Evolutionary conservation across 1,139 yeast genomes (phyloP).

Genomic region (Wickerhamomyces sp.): DNA sequence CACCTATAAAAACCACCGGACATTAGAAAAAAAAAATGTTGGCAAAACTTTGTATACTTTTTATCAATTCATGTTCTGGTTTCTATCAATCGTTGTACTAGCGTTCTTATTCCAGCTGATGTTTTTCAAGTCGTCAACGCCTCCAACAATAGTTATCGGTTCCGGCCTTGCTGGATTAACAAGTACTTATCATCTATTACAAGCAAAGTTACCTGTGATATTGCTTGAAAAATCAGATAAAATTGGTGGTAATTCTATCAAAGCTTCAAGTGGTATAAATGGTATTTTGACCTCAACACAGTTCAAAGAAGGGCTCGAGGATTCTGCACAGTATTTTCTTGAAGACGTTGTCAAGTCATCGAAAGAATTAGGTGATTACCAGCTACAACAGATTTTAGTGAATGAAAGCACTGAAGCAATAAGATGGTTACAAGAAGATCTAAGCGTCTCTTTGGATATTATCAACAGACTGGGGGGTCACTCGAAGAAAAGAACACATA

Average conservation of each 20-base stretch:
- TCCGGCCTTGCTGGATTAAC: constrained; percentile 79
- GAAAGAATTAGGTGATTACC: constrained; percentile 54
- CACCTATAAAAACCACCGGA: no score
- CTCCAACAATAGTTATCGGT: constrained; percentile 60
- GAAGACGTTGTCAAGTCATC: constrained; percentile 67
- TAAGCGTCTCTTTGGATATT: constrained; percentile 56
- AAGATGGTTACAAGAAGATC: constrained; percentile 65
- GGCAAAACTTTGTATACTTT: no score
- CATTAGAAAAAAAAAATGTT: neutral
- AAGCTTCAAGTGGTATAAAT: constrained; percentile 81
- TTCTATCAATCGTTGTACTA: no score
- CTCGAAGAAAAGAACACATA: constrained; percentile 68
- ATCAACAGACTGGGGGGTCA: constrained; percentile 75
- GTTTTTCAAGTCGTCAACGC: neutral
- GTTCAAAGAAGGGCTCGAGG: constrained; percentile 42
- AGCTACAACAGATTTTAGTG: constrained; percentile 36
- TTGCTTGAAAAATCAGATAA: constrained; percentile 60
- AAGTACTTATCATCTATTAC: constrained; percentile 65
- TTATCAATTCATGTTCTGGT: no score
- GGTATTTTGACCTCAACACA: constrained; percentile 70
- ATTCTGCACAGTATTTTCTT: constrained; percentile 55
- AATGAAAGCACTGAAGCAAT: constrained; percentile 55
- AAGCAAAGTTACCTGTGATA: constrained; percentile 50
- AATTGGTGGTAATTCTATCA: constrained; percentile 74
- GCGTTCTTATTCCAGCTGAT: no score